These are phyloP conservation scores for Talaromyces sp. DNA, from an alignment of 2,329 filamentous ascomycete species.

Conservation along the genomic window DNA sequence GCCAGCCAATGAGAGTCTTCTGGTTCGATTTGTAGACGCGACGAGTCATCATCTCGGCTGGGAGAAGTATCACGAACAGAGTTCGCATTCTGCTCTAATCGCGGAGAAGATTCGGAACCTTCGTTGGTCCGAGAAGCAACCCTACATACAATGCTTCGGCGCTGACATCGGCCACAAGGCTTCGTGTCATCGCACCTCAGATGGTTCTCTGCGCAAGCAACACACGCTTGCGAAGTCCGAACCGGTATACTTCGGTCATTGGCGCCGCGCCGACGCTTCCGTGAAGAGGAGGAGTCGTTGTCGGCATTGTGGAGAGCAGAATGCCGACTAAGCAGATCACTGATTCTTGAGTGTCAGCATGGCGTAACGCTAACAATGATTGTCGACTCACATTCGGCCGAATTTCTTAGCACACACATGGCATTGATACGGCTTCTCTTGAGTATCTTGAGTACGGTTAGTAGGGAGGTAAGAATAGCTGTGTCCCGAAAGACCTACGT, in stretches of 20 bases:
- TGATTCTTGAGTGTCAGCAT: conserved; percentile 13
- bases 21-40: neutral
- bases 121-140: neutral
- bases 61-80: neutral
- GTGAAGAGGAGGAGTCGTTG: conserved; percentile 23
- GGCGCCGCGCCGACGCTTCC: conserved; percentile 10
- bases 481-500: conserved; percentile 23
- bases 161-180: conserved; percentile 29
- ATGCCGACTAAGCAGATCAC: conserved; percentile 22
- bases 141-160: conserved; percentile 23
- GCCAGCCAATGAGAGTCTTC: neutral
- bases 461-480: neutral
- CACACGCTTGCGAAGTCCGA: conserved; percentile 28
- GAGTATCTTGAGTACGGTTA: conserved; percentile 26
- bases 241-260: conserved; percentile 12
- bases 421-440: conserved; percentile 32
- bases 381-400: conserved; percentile 26
- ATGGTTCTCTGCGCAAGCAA: conserved; percentile 30
- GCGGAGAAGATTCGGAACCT: neutral
- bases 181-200: conserved; percentile 32
- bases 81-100: neutral
- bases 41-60: neutral
- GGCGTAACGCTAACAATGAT: neutral
- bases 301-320: conserved; percentile 11
- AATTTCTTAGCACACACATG: conserved; percentile 31